These are phyloP conservation scores for Wickerhamomyces sp. DNA, from an alignment of 1,139 yeast genomes.

Conservation along the genomic window DNA sequence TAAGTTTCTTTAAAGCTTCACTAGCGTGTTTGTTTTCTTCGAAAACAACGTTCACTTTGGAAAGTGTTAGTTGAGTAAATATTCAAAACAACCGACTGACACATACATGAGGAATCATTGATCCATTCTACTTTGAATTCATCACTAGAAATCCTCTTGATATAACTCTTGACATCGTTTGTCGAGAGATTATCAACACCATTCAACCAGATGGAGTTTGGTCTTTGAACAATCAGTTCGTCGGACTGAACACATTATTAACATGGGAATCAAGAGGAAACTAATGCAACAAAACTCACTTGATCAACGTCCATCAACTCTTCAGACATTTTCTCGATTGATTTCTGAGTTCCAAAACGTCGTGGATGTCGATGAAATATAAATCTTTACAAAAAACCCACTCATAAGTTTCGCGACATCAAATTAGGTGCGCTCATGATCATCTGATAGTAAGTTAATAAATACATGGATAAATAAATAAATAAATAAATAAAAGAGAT, in stretches of 20 bases:
- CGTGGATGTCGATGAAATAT: no score
- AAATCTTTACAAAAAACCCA: no score
- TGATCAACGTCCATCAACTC: slow-evolving; percentile 13
- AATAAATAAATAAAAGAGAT: neutral
- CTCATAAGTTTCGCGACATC: no score
- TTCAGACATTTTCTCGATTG: slow-evolving; percentile 1
- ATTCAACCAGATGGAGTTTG: slow-evolving; percentile 17
- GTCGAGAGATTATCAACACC: slow-evolving; percentile 25
- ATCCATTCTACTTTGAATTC: slow-evolving; percentile 23
- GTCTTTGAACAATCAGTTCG: slow-evolving; percentile 7
- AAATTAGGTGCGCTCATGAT: no score
- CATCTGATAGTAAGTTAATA: neutral
- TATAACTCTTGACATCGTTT: slow-evolving; percentile 15
- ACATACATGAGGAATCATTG: slow-evolving; percentile 18
- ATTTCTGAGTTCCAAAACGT: neutral
- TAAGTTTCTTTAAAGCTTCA: slow-evolving; percentile 9
- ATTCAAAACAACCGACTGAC: no score
- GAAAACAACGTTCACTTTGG: slow-evolving; percentile 20
- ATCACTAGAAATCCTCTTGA: slow-evolving; percentile 12
- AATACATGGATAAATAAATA: slow-evolving; percentile 1
- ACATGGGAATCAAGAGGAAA: neutral
- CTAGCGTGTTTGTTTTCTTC: slow-evolving; percentile 17
- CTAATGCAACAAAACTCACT: slow-evolving; percentile 1
- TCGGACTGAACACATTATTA: slow-evolving; percentile 2
- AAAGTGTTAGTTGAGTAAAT: neutral